Evolutionary conservation across 257 asterid species (phyloP).

Genomic region (Handroanthus guayacan): DNA sequence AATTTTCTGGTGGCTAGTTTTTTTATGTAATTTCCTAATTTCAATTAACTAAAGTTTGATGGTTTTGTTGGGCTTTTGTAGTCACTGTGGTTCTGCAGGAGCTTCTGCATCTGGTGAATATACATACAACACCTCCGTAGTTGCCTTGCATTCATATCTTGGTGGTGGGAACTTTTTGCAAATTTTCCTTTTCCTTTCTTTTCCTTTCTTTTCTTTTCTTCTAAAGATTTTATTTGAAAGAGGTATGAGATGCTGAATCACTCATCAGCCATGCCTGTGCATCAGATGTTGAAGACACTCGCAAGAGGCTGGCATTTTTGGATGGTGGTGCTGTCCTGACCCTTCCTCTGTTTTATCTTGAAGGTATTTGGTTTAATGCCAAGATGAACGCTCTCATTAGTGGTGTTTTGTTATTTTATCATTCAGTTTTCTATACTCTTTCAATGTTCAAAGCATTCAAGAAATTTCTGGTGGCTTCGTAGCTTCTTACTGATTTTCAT

Average conservation of each 20-base stretch:
- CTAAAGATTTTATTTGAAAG: slow-evolving; percentile 14
- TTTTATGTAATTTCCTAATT: background rate
- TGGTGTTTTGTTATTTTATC: background rate
- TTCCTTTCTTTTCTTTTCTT: background rate
- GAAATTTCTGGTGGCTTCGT: background rate
- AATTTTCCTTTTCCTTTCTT: background rate
- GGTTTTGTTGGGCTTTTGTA: slow-evolving; percentile 35
- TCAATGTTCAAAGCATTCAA: slow-evolving; percentile 20
- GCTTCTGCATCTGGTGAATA: slow-evolving; percentile 72
- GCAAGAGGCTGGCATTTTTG: slow-evolving; percentile 76
- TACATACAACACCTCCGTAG: slow-evolving; percentile 78
- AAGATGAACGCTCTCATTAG: slow-evolving; percentile 2
- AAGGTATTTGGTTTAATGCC: slow-evolving; percentile 54
- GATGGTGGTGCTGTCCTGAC: slow-evolving; percentile 84
- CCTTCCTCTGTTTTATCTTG: slow-evolving; percentile 79
- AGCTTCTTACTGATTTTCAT: slow-evolving; percentile 1
- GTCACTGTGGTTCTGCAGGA: slow-evolving; percentile 56
- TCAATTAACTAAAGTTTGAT: slow-evolving; percentile 29
- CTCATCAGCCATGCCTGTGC: slow-evolving; percentile 24
- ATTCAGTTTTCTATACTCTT: slow-evolving; percentile 4
- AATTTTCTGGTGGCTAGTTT: background rate
- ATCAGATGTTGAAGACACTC: slow-evolving; percentile 90
- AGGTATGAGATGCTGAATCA: slow-evolving; percentile 32
- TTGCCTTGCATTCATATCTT: slow-evolving; percentile 87
- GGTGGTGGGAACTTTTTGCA: slow-evolving; percentile 64